Base-by-base conservation (phyloP, 495 filamentous ascomycete species). In the Xylaria scruposa region DNA sequence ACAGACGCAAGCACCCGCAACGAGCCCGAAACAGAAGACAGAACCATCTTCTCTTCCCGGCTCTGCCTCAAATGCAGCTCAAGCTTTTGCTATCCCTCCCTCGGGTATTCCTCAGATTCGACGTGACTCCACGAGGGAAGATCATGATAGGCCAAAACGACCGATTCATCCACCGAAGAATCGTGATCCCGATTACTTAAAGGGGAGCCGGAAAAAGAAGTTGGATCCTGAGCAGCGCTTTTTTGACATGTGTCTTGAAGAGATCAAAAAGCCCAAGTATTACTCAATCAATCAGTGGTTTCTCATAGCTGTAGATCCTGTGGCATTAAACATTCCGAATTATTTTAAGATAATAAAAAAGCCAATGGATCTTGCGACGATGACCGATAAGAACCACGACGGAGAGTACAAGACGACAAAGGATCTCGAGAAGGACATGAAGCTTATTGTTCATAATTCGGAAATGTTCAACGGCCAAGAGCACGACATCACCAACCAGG, bases 321-420 rank as follows among this genome's bases (percentile, higher is more conserved):
- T 98, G 29, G 95, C 94, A 5, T 82, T 97, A 70, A 95, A 97
- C 81, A 98, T 99, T 70, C 96, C 96, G 1, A 88, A 91, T 21
- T 99, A 99, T 77, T 94, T 94, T 79, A 94, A 91, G 74, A 83
- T 98, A 74, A 92, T 99, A 81, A 98, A 97, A 84, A 92, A 94
- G 76, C 96, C 96, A 2, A 99, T 98, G 96, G 96, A 99, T 76
- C 83, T 99, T 31, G 83, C 85, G 3, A 98, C 94, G 12, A 90
- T 97, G 74, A 81, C 85, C 66, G 82, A 84, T 62, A 97, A 97
- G 80, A 85, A 97, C 26, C 88, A 90, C 67, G 85, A 87, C 8
- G 94, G 94, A n/a, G 88, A 93, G 63, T 98, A 98, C 77, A 88
- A 90, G 74, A 93, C 86, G 64, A 87, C 91, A 6, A 93, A 93